Evolutionary conservation across 2,329 filamentous ascomycete genomes (phyloP).

Genomic region (Claviceps citrina): DNA sequence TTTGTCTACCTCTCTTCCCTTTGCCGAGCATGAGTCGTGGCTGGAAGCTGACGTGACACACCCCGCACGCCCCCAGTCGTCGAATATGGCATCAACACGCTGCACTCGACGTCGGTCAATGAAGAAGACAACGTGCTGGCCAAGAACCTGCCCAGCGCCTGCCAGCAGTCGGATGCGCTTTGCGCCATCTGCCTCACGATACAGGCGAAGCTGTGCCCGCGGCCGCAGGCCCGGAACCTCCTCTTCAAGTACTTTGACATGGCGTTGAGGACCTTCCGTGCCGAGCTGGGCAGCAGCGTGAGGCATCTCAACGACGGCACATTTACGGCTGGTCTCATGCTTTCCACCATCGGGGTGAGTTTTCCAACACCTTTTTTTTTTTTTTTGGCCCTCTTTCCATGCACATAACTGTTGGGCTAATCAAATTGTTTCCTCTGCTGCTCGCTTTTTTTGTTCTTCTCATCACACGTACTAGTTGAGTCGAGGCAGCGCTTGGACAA

Average conservation of each 20-base stretch:
- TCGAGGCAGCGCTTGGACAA: background rate
- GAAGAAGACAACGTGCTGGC: slow-evolving; percentile 1
- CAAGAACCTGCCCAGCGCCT: background rate
- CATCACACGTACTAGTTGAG: background rate
- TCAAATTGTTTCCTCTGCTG: background rate
- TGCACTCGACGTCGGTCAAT: slow-evolving; percentile 1
- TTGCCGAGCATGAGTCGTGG: background rate
- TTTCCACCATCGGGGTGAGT: slow-evolving; percentile 1
- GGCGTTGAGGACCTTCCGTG: background rate
- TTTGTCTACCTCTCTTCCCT: background rate
- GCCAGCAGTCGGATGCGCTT: background rate
- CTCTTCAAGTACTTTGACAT: background rate
- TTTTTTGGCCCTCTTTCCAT: background rate
- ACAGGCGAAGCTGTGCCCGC: background rate
- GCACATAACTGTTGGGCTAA: background rate
- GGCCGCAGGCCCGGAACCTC: background rate
- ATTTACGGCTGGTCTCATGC: slow-evolving; percentile 1
- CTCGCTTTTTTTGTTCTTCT: background rate
- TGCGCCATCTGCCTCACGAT: slow-evolving; percentile 1
- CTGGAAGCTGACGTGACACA: background rate
- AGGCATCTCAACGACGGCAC: background rate
- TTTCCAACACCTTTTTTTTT: too few species aligned
- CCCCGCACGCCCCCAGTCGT: background rate
- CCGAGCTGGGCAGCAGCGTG: background rate
- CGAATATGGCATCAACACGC: background rate